A percentile compares a stretch with the other conserved stretches of the same genome.
Evolutionary conservation across 345 rosid species (phyloP).

Genomic region (Hirschfeldia incana): DNA sequence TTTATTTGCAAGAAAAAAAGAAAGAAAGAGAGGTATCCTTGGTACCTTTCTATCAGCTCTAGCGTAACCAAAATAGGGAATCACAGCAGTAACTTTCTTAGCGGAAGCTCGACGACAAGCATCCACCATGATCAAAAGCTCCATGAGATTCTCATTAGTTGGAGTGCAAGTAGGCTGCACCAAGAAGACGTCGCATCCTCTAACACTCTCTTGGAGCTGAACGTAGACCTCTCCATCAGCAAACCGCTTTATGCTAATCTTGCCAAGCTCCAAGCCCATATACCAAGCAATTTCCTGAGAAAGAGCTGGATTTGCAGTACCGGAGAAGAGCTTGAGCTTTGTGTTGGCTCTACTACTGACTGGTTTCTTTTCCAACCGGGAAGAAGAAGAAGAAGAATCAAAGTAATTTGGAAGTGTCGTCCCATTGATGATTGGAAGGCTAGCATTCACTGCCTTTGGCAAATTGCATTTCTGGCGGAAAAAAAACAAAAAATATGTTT

Average conservation of each 20-base stretch:
- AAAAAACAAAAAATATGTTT: background rate
- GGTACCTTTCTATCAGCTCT: conserved; percentile 94
- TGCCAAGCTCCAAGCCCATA: conserved; percentile 94
- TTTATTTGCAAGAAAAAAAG: background rate
- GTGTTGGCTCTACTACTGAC: conserved; percentile 36
- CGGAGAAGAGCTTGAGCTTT: conserved; percentile 68
- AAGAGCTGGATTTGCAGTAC: conserved; percentile 68
- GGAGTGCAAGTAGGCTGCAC: conserved; percentile 98
- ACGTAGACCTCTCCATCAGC: conserved; percentile 97
- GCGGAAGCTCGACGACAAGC: conserved; percentile 98
- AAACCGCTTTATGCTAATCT: conserved; percentile 83
- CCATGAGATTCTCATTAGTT: conserved; percentile 98
- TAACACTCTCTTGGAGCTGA: conserved; percentile 92
- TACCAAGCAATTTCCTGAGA: conserved; percentile 98
- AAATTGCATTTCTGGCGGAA: conserved; percentile 53
- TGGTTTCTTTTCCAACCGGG: conserved; percentile 51
- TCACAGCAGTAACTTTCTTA: conserved; percentile 87
- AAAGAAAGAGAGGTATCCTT: background rate
- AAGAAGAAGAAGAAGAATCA: conserved; percentile 47
- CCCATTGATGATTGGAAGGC: conserved; percentile 49
- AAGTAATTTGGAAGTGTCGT: conserved; percentile 56
- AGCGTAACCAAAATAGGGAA: conserved; percentile 97
- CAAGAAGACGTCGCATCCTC: conserved; percentile 92
- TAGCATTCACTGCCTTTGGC: conserved; percentile 48
- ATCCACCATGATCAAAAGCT: conserved; percentile 87